Base-by-base conservation (phyloP, 108 stramenopile species). In the Parietichytrium sp. region DNA sequence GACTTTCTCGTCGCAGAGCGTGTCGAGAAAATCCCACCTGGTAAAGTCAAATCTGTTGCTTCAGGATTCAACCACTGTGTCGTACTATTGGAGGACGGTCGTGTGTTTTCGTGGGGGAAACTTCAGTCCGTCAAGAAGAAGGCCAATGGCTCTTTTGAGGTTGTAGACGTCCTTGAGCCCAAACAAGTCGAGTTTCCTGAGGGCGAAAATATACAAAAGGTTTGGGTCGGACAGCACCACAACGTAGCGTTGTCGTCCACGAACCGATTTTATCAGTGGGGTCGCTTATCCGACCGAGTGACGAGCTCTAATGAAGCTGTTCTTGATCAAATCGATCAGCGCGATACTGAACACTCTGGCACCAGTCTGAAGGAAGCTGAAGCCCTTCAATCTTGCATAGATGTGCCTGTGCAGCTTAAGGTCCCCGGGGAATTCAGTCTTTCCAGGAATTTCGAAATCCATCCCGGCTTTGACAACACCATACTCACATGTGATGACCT, bases 91-190 rank as follows among this genome's bases (percentile, higher is more conserved):
- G 42, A 72, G 61, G 61, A 72, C 42, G 61, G 61, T 25, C 61
- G 61, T 27, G 61, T 72, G 38, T 72, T 72, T 25, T 33, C 45
- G 7, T 72, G 61, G 61, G 61, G 61, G 10, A 72, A 72, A 42
- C 36, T 72, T 33, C 61, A 72, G 42, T 72, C 61, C 13, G 38
- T 8, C 33, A 13, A 47, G 6, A 45, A 72, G 0, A 45, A 16
- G 29, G 61, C 61, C 20, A 72, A 72, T n/a, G 12, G 33, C 25
- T n/a, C 36, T 2, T 72, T 45, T 42, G 61, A 72, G 61, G n/a
- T n/a, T n/a, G n/a, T n/a, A n/a, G 61, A 72, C 33, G 38, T 45
- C 38, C 10, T 72, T 72, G 10, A 13, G 42, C 61, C 61, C 10
- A 16, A 42, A 6, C 38, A 72, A 20, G 61, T 72, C 61, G 6